Evolutionary conservation across 441 rosid species (phyloP).

Genomic region (Corymbia calophylla): DNA sequence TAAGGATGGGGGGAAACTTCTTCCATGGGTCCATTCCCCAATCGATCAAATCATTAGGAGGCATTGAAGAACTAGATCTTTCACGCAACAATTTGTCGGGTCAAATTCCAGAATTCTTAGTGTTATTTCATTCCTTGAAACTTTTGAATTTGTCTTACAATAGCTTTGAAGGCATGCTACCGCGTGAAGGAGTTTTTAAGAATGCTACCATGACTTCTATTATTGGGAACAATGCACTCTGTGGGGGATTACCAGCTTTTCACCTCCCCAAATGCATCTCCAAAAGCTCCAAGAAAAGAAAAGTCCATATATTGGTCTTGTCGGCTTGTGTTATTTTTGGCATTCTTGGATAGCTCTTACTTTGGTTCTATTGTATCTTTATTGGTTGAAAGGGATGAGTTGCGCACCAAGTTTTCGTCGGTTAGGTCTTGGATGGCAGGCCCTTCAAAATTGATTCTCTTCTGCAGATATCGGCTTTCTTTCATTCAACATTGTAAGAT

Average conservation of each 20-base stretch:
- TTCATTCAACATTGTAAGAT: constrained; percentile 16
- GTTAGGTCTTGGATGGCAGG: neutral
- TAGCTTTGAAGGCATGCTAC: neutral
- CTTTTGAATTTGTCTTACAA: neutral
- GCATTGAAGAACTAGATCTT: neutral
- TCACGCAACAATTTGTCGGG: neutral
- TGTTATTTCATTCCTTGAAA: neutral
- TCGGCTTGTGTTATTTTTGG: neutral
- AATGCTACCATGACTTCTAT: neutral
- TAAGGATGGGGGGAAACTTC: neutral
- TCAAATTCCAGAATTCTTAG: neutral
- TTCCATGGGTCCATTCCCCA: neutral
- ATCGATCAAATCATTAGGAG: neutral
- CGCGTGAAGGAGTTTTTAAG: neutral
- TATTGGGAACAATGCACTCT: neutral
- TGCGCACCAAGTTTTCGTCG: neutral
- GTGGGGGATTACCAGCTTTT: neutral
- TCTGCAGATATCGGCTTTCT: constrained; percentile 9
- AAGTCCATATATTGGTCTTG: neutral
- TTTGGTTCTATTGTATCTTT: neutral
- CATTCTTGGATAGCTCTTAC: neutral
- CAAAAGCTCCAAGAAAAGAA: neutral
- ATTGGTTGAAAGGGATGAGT: neutral
- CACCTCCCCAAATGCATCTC: neutral
- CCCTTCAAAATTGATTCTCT: neutral